Evolutionary conservation across 2,329 filamentous ascomycete genomes (phyloP).

Genomic region (Phialocephala subalpina): DNA sequence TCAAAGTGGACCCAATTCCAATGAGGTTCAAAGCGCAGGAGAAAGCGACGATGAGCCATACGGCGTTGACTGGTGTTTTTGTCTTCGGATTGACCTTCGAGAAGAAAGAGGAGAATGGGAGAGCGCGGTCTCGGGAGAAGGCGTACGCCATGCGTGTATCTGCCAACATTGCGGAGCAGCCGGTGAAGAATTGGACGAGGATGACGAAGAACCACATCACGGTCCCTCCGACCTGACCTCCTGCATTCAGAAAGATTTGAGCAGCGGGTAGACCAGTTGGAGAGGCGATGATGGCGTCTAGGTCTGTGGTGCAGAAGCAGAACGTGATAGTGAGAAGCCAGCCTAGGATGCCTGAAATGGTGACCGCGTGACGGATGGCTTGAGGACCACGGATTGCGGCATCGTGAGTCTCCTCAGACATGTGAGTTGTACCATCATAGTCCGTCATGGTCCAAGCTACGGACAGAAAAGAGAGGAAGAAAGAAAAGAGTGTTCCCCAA

Average conservation of each 20-base stretch:
- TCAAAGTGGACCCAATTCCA: slow-evolving; percentile 57
- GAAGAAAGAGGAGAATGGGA: slow-evolving; percentile 63
- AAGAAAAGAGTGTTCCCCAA: slow-evolving; percentile 68
- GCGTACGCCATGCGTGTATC: slow-evolving; percentile 70
- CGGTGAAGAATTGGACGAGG: slow-evolving; percentile 71
- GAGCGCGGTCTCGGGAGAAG: slow-evolving; percentile 64
- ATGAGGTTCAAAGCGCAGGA: slow-evolving; percentile 60
- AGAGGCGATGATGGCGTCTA: slow-evolving; percentile 51
- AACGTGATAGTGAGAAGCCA: slow-evolving; percentile 70
- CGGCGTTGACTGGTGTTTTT: slow-evolving; percentile 66
- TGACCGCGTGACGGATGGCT: slow-evolving; percentile 65
- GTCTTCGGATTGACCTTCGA: slow-evolving; percentile 60
- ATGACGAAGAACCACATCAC: slow-evolving; percentile 69
- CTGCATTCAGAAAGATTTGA: slow-evolving; percentile 66
- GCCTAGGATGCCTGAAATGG: slow-evolving; percentile 66
- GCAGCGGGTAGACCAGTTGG: slow-evolving; percentile 69
- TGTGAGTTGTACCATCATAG: slow-evolving; percentile 72
- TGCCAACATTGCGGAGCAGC: slow-evolving; percentile 69
- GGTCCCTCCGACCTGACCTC: slow-evolving; percentile 62
- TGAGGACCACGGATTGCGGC: slow-evolving; percentile 66
- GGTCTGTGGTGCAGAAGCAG: slow-evolving; percentile 68
- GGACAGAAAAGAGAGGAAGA: slow-evolving; percentile 63
- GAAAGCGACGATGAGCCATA: slow-evolving; percentile 69
- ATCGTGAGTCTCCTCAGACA: slow-evolving; percentile 73
- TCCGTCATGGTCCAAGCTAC: slow-evolving; percentile 74